phyloP scores from a whole-genome alignment of 129 eudicot species.

The Saposhnikovia divaricata region DNA sequence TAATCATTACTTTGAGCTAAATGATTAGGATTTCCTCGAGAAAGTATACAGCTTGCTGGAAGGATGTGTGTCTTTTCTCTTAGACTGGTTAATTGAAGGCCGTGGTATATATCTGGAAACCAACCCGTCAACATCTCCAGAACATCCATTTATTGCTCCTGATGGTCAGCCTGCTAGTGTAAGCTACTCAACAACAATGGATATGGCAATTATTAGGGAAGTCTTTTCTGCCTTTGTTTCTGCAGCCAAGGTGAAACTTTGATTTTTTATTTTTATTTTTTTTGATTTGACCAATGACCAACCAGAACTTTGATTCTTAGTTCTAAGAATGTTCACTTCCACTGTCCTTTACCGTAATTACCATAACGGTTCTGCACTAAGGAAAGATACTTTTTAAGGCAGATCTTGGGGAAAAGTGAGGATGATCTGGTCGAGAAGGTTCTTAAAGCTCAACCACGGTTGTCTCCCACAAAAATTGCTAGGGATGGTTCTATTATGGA shows the following conservation, averaged over 20 bases:
- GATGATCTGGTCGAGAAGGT: constrained; percentile 52
- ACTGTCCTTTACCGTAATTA: not conserved
- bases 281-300: not conserved
- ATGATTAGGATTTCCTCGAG: constrained; percentile 42
- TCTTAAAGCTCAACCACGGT: constrained; percentile 62
- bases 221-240: constrained; percentile 57
- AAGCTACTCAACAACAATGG: constrained; percentile 92
- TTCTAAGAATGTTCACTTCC: not conserved
- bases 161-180: constrained; percentile 87
- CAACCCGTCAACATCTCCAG: constrained; percentile 94
- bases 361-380: not conserved
- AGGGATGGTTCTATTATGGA: constrained; percentile 83
- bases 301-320: not conserved
- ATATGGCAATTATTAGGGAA: constrained; percentile 70
- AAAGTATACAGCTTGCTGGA: constrained; percentile 72
- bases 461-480: constrained; percentile 57
- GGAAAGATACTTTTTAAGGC: not conserved
- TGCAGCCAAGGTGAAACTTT: constrained; percentile 60
- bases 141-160: constrained; percentile 78
- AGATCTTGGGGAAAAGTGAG: constrained; percentile 63
- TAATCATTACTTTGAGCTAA: not conserved
- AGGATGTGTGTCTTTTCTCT: constrained; percentile 59
- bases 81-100: constrained; percentile 84
- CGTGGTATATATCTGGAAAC: constrained; percentile 59
- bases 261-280: not conserved